phyloP scores from a whole-genome alignment of 768 basidiomycete genomes.

The Leccinum obscurum region DNA sequence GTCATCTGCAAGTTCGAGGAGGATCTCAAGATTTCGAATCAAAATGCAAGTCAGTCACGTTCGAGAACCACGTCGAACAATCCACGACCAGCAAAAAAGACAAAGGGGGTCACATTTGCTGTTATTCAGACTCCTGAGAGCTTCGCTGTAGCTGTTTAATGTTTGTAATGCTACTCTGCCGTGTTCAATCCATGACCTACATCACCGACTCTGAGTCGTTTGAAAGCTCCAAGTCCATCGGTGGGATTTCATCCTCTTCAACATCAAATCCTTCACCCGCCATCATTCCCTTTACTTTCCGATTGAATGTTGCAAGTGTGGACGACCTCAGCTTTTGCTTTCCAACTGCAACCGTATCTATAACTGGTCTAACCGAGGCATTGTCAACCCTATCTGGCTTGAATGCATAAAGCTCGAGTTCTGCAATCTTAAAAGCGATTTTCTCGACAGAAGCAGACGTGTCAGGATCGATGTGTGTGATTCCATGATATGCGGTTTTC shows the following conservation, averaged over 20 bases:
- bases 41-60: too few species aligned
- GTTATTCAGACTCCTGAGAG: too few species aligned
- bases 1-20: not conserved
- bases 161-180: too few species aligned
- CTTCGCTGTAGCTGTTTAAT: too few species aligned
- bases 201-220: not conserved
- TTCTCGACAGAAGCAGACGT: slow-evolving; percentile 14
- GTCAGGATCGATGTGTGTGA: slow-evolving; percentile 26
- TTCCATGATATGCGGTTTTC: slow-evolving; percentile 26
- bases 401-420: not conserved
- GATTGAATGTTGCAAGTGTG: not conserved
- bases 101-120: too few species aligned
- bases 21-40: too few species aligned
- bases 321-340: not conserved
- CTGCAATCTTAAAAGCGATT: not conserved
- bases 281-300: not conserved
- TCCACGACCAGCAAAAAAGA: too few species aligned
- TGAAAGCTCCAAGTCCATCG: not conserved
- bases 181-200: too few species aligned
- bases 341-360: not conserved
- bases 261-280: not conserved
- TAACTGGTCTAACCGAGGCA: not conserved
- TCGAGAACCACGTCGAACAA: too few species aligned
- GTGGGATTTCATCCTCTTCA: not conserved
- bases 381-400: not conserved